A percentile compares a stretch with the other conserved stretches of the same genome.
Evolutionary conservation across 2,329 filamentous ascomycete species (phyloP).

Genomic region (Didymella pinodella): DNA sequence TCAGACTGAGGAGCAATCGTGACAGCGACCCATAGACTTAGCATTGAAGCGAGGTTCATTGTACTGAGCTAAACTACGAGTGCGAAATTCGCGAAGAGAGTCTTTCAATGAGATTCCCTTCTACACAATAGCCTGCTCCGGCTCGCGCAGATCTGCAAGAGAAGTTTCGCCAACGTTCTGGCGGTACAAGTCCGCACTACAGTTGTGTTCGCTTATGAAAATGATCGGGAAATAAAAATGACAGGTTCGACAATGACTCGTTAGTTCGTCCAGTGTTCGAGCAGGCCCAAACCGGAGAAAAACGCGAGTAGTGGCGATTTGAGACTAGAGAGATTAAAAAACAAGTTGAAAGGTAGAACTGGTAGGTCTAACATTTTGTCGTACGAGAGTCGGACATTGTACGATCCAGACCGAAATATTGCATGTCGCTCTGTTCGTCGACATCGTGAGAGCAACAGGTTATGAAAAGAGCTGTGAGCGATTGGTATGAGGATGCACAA

Average conservation of each 20-base stretch:
- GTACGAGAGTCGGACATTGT: neutral
- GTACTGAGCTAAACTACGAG: neutral
- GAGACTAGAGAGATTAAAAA: neutral
- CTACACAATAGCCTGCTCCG: neutral
- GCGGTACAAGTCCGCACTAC: neutral
- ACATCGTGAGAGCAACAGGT: no score
- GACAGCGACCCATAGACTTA: neutral
- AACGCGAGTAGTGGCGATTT: neutral
- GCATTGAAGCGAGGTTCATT: neutral
- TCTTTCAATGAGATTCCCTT: neutral
- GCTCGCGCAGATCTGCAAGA: neutral
- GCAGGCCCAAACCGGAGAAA: neutral
- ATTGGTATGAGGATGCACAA: no score
- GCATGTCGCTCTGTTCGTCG: no score
- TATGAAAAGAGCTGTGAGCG: no score
- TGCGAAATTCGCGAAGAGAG: neutral
- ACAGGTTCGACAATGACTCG: conserved; percentile 2
- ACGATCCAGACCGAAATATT: neutral
- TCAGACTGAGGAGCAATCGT: neutral
- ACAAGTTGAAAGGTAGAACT: neutral
- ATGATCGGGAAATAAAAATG: neutral
- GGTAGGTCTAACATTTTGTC: neutral
- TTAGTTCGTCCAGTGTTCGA: neutral
- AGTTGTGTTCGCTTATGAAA: neutral
- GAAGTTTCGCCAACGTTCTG: neutral